Percentiles rank a stretch among this genome's conserved stretches.
Evolutionary conservation across 192 early-diverging fungal genomes (phyloP).

Genomic region (Spizellomyces sp.): DNA sequence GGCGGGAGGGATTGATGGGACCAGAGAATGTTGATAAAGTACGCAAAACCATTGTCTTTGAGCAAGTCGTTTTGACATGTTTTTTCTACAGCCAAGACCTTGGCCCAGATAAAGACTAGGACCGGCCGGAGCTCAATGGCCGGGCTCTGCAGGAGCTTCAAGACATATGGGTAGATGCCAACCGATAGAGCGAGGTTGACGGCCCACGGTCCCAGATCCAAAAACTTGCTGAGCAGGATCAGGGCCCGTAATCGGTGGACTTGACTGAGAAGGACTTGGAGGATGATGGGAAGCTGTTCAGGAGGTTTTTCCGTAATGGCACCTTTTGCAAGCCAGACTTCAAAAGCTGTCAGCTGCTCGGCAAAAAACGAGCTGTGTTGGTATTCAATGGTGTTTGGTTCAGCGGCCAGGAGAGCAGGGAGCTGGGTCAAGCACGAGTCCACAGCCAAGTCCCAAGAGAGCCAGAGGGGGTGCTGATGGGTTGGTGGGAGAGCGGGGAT

Average conservation of each 20-base stretch:
- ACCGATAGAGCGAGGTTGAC: slow-evolving; percentile 91
- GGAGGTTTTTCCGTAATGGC: slow-evolving; percentile 75
- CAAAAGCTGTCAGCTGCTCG: slow-evolving; percentile 96
- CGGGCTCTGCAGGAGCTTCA: slow-evolving; percentile 91
- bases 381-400: slow-evolving; percentile 57
- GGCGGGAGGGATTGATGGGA: slow-evolving; percentile 52
- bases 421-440: slow-evolving; percentile 92
- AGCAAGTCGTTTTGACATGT: slow-evolving; percentile 87
- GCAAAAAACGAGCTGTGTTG: slow-evolving; percentile 88
- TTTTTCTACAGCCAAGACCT: slow-evolving; percentile 90
- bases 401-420: slow-evolving; percentile 67
- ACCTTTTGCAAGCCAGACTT: slow-evolving; percentile 87
- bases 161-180: slow-evolving; percentile 96
- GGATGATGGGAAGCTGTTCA: slow-evolving; percentile 91
- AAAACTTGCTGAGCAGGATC: slow-evolving; percentile 85
- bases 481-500: slow-evolving; percentile 83
- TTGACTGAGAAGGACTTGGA: slow-evolving; percentile 95
- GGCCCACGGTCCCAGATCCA: slow-evolving; percentile 92
- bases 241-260: slow-evolving; percentile 91
- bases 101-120: slow-evolving; percentile 96
- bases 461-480: slow-evolving; percentile 96
- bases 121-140: slow-evolving; percentile 92
- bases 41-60: slow-evolving; percentile 87
- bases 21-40: slow-evolving; percentile 89
- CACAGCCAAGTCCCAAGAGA: slow-evolving; percentile 91